A percentile compares a stretch with the other conserved stretches of the same genome.
Evolutionary conservation across 306 rosid species (phyloP).

Genomic region (Begonia masoniana): DNA sequence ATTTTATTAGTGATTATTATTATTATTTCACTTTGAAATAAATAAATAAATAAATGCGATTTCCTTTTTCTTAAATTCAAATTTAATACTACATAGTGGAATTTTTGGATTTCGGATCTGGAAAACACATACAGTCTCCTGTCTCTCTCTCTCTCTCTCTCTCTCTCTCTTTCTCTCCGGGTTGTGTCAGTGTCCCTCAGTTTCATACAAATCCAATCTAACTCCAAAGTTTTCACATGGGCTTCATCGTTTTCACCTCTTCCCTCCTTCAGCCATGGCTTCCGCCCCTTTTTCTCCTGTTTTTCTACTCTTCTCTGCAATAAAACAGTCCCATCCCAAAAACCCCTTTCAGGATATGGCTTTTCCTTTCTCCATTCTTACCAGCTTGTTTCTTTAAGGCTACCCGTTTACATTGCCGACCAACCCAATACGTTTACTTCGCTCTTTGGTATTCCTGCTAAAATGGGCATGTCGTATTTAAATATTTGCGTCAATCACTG

Average conservation of each 20-base stretch:
- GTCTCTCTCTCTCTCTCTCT: not conserved
- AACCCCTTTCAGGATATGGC: too few species aligned
- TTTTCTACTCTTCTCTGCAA: constrained; percentile 2
- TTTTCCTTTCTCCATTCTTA: too few species aligned
- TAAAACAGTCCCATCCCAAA: constrained; percentile 7
- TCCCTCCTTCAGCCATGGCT: constrained; percentile 3
- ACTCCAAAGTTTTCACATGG: constrained; percentile 8
- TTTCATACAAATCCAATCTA: not conserved
- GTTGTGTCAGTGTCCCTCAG: too few species aligned
- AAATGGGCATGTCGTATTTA: constrained; percentile 5
- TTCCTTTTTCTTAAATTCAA: not conserved
- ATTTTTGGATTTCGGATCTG: not conserved
- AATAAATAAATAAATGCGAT: too few species aligned
- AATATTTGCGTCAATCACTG: not conserved
- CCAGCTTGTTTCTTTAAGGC: not conserved
- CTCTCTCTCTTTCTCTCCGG: constrained; percentile 3
- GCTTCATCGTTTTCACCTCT: constrained; percentile 4
- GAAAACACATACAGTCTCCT: not conserved
- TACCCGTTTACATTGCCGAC: constrained; percentile 1
- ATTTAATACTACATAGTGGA: not conserved
- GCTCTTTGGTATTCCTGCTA: not conserved
- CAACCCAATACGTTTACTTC: not conserved
- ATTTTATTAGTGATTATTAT: too few species aligned
- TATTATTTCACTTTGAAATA: too few species aligned
- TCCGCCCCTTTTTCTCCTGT: constrained; percentile 2